phyloP scores from a whole-genome alignment of 2,329 filamentous ascomycete species.

The Sporothrix mexicana region DNA sequence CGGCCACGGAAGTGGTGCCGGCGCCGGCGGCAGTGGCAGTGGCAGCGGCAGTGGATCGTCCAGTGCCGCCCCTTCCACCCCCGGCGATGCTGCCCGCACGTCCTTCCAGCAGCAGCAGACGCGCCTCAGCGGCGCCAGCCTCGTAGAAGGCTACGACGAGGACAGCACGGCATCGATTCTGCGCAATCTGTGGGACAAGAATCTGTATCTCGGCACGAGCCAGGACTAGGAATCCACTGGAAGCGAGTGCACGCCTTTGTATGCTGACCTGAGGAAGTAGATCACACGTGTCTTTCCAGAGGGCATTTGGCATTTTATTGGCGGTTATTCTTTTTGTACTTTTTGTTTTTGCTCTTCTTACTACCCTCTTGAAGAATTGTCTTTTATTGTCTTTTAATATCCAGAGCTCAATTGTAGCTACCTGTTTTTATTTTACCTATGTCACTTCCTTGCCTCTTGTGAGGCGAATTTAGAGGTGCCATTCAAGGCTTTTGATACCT shows the following conservation, averaged over 20 bases:
- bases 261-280: background rate
- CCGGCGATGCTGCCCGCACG: background rate
- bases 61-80: slow-evolving; percentile 40
- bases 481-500: background rate
- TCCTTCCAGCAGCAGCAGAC: slow-evolving; percentile 46
- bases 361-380: slow-evolving; percentile 4
- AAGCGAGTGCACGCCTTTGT: slow-evolving; percentile 25
- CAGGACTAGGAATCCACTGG: slow-evolving; percentile 49
- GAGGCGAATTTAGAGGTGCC: background rate
- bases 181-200: slow-evolving; percentile 67
- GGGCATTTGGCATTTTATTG: background rate
- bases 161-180: slow-evolving; percentile 59
- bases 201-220: slow-evolving; percentile 62
- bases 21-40: slow-evolving; percentile 37
- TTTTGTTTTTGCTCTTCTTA: slow-evolving; percentile 1
- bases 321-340: background rate
- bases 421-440: background rate
- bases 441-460: background rate
- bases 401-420: background rate
- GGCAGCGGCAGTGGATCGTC: slow-evolving; percentile 41
- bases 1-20: slow-evolving; percentile 43
- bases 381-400: background rate
- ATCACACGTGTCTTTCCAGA: background rate
- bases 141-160: slow-evolving; percentile 57
- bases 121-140: slow-evolving; percentile 56